A percentile compares a stretch with the other conserved stretches of the same genome.
Evolutionary conservation across 148 eudicot genomes (phyloP).

Genomic region (Cornus suecica): DNA sequence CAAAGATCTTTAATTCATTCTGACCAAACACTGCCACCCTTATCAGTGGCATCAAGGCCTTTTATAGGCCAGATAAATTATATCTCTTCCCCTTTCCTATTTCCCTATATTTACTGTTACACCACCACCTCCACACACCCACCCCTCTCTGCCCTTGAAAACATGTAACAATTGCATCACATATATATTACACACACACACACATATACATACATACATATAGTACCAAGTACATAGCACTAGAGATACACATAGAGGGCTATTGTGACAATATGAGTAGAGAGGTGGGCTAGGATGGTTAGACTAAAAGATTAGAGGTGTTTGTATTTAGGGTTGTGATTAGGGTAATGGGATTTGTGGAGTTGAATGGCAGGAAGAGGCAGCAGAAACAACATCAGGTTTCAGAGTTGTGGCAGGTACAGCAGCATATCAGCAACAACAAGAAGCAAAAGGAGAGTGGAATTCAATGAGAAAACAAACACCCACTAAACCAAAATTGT

Average conservation of each 20-base stretch:
- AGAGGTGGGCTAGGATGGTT: conserved; percentile 25
- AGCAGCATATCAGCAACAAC: neutral
- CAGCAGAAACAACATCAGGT: conserved; percentile 10
- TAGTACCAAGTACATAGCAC: neutral
- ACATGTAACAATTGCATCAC: conserved; percentile 14
- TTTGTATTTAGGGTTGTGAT: conserved; percentile 8
- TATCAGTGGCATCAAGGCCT: conserved; percentile 25
- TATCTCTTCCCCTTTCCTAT: neutral
- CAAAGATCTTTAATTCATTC: conserved; percentile 31
- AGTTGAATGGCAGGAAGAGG: conserved; percentile 37
- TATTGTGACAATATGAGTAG: neutral
- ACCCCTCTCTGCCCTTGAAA: conserved; percentile 1
- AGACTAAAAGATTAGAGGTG: conserved; percentile 18
- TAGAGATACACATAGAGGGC: neutral
- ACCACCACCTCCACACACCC: conserved; percentile 1
- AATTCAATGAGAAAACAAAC: conserved; percentile 4
- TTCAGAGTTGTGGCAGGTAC: conserved; percentile 20
- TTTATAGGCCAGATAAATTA: conserved; percentile 8
- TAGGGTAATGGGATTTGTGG: conserved; percentile 38
- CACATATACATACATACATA: no score
- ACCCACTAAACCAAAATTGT: conserved; percentile 5
- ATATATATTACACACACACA: no score
- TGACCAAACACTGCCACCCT: conserved; percentile 42
- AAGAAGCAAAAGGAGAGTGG: conserved; percentile 13
- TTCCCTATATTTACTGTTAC: neutral